Evolutionary conservation across 768 basidiomycete genomes (phyloP).

Genomic region (Suillus ampliporus): DNA sequence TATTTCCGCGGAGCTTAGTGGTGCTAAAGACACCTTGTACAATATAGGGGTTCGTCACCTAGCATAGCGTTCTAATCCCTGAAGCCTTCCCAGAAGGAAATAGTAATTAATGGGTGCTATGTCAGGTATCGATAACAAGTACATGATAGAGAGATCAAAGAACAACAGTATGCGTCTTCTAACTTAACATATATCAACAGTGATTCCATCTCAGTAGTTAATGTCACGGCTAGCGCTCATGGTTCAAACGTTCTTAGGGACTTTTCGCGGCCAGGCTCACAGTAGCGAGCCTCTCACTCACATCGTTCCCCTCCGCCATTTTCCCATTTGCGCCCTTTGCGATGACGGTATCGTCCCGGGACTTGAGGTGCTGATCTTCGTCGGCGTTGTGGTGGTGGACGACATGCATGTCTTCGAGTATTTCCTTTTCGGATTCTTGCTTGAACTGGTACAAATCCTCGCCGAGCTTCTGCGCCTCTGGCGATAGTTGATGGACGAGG

Average conservation of each 20-base stretch:
- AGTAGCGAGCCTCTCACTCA: slow-evolving; percentile 31
- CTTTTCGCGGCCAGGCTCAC: slow-evolving; percentile 38
- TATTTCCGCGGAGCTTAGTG: background rate
- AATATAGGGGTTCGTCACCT: background rate
- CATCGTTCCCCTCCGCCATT: slow-evolving; percentile 26
- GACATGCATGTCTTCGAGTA: slow-evolving; percentile 46
- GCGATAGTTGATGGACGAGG: slow-evolving; percentile 46
- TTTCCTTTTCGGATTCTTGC: slow-evolving; percentile 74
- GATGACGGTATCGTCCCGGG: slow-evolving; percentile 7
- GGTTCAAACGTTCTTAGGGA: slow-evolving; percentile 21
- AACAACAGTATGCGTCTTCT: background rate
- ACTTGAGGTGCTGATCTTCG: slow-evolving; percentile 11
- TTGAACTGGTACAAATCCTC: slow-evolving; percentile 72
- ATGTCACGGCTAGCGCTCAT: background rate
- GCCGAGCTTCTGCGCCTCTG: slow-evolving; percentile 55
- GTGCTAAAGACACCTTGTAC: background rate
- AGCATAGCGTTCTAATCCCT: no score
- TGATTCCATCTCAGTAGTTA: background rate
- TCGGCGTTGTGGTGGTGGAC: slow-evolving; percentile 53
- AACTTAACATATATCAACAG: background rate
- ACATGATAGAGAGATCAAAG: slow-evolving; percentile 6
- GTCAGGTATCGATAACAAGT: slow-evolving; percentile 9
- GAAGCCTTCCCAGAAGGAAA: background rate
- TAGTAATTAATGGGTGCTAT: slow-evolving; percentile 6
- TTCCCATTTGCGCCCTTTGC: slow-evolving; percentile 13